phyloP scores from a whole-genome alignment of 164 flowering plant genomes.

The Berberis thunbergii region DNA sequence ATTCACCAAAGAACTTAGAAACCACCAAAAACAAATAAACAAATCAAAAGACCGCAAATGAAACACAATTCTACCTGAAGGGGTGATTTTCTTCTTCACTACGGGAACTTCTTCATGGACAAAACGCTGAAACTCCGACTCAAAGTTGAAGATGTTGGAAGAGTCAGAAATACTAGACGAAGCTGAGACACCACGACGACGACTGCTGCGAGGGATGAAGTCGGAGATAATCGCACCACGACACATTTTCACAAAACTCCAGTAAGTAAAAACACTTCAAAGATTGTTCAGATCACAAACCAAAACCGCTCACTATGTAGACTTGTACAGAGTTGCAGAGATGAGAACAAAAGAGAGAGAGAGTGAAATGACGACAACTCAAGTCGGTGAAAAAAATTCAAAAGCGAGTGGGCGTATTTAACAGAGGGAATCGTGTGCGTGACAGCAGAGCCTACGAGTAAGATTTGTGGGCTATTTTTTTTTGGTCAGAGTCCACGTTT shows the following conservation, averaged over 20 bases:
- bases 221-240: slow-evolving; percentile 38
- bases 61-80: slow-evolving; percentile 19
- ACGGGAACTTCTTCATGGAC: not conserved
- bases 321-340: too few species aligned
- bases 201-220: slow-evolving; percentile 17
- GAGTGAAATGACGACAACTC: too few species aligned
- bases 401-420: too few species aligned
- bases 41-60: not conserved
- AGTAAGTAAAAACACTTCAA: not conserved
- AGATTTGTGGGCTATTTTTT: too few species aligned
- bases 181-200: slow-evolving; percentile 10
- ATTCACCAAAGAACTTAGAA: not conserved
- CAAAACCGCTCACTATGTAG: too few species aligned
- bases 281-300: too few species aligned
- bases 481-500: too few species aligned
- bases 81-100: slow-evolving; percentile 14
- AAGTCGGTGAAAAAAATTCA: too few species aligned
- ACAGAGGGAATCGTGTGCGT: too few species aligned
- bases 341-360: too few species aligned
- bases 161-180: slow-evolving; percentile 42
- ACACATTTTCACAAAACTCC: slow-evolving; percentile 39
- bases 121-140: slow-evolving; percentile 7
- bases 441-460: too few species aligned
- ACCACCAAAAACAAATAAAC: not conserved
- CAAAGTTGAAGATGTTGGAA: slow-evolving; percentile 17